A percentile compares a stretch with the other conserved stretches of the same genome.
Evolutionary conservation across 805 yeast species (phyloP).

Genomic region (Kodamaea fukazawae): DNA sequence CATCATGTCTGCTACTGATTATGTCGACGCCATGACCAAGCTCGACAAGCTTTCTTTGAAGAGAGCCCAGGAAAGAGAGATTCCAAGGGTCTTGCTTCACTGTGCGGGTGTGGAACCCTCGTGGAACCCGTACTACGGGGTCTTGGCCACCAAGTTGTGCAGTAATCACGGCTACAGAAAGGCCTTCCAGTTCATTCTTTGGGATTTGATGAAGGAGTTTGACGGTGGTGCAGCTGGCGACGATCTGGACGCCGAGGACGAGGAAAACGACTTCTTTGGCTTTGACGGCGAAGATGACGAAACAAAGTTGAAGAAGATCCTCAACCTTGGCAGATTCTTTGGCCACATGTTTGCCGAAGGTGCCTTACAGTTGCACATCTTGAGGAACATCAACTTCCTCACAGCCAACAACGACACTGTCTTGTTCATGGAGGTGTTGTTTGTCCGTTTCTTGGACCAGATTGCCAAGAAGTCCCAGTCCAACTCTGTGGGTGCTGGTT

Average conservation of each 20-base stretch:
- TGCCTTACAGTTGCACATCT: slow-evolving; percentile 65
- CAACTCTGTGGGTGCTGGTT: slow-evolving; percentile 44
- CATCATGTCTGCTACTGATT: slow-evolving; percentile 93
- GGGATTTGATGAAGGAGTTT: slow-evolving; percentile 79
- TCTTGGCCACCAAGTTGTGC: slow-evolving; percentile 74
- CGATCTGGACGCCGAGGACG: slow-evolving; percentile 43
- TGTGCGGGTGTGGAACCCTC: slow-evolving; percentile 80
- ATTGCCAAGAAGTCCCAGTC: slow-evolving; percentile 62
- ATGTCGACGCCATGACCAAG: slow-evolving; percentile 79
- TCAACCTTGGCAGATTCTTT: slow-evolving; percentile 77
- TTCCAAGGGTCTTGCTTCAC: slow-evolving; percentile 80
- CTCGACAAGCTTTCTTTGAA: slow-evolving; percentile 77
- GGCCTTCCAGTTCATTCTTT: slow-evolving; percentile 81
- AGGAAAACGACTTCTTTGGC: slow-evolving; percentile 36
- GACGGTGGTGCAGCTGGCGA: slow-evolving; percentile 47
- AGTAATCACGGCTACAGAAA: slow-evolving; percentile 72
- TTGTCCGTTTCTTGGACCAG: slow-evolving; percentile 64
- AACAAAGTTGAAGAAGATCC: slow-evolving; percentile 52
- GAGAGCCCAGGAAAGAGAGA: slow-evolving; percentile 78
- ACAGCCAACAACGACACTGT: slow-evolving; percentile 62
- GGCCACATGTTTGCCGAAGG: slow-evolving; percentile 76
- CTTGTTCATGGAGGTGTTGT: slow-evolving; percentile 68
- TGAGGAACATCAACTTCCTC: slow-evolving; percentile 72
- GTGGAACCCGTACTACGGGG: slow-evolving; percentile 87
- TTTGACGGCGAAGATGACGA: slow-evolving; percentile 49